Percentiles rank a stretch among this genome's conserved stretches.
Evolutionary conservation across 2,329 filamentous ascomycete species (phyloP).

Genomic region (Lachnellula subtilissima): DNA sequence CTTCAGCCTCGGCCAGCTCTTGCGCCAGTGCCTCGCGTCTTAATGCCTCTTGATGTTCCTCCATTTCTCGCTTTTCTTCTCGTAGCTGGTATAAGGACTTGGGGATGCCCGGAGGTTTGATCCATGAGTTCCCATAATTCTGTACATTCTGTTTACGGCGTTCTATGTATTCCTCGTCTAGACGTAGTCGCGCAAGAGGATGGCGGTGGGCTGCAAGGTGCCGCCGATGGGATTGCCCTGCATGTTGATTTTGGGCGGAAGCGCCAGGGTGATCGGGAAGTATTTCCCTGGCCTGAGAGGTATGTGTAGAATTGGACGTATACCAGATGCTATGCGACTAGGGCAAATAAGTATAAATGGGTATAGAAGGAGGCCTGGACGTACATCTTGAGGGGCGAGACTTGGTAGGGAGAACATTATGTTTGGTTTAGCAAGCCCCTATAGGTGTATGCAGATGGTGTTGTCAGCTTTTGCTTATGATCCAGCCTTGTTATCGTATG

Average conservation of each 20-base stretch:
- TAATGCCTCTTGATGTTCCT: slow-evolving; percentile 75
- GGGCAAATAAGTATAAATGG: not conserved
- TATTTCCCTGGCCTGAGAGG: slow-evolving; percentile 29
- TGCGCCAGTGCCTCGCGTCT: slow-evolving; percentile 65
- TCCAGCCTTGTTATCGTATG: too few relatives aligned
- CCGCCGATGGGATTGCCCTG: slow-evolving; percentile 31
- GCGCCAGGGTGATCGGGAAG: slow-evolving; percentile 22
- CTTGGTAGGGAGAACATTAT: slow-evolving; percentile 57
- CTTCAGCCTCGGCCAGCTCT: slow-evolving; percentile 68
- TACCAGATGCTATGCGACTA: slow-evolving; percentile 74
- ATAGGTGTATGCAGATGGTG: not conserved
- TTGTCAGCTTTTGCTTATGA: not conserved
- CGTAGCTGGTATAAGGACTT: slow-evolving; percentile 89
- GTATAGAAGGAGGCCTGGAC: slow-evolving; percentile 24
- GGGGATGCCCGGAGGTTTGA: slow-evolving; percentile 78
- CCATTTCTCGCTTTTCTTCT: slow-evolving; percentile 82
- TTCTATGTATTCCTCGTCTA: slow-evolving; percentile 73
- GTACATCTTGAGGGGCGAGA: slow-evolving; percentile 66
- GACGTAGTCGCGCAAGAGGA: slow-evolving; percentile 62
- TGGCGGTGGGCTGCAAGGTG: slow-evolving; percentile 50
- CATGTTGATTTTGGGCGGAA: slow-evolving; percentile 18
- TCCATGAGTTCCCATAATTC: slow-evolving; percentile 85
- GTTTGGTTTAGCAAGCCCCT: not conserved
- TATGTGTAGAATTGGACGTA: slow-evolving; percentile 46
- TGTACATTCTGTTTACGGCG: slow-evolving; percentile 76